Conservation (phyloP, 2,329 filamentous ascomycete species). For the Sporothrix dimorphospora region DNA sequence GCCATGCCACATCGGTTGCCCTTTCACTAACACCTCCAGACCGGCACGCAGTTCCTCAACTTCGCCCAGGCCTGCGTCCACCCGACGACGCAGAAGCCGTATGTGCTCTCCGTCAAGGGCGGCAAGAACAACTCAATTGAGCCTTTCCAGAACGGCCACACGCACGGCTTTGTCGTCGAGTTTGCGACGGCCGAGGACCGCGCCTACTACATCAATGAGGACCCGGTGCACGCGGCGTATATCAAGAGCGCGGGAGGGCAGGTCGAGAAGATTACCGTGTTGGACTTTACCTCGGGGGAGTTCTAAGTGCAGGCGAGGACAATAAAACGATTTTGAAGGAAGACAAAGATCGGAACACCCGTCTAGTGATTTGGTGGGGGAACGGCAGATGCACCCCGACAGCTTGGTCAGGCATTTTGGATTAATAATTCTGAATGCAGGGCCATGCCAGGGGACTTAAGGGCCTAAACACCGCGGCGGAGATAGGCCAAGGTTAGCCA, state of each 20-base stretch:
- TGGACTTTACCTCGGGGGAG: slow-evolving; percentile 62
- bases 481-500: not conserved
- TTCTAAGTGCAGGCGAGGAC: too few relatives aligned
- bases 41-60: slow-evolving; percentile 45
- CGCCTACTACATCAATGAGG: slow-evolving; percentile 68
- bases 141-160: slow-evolving; percentile 54
- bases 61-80: slow-evolving; percentile 65
- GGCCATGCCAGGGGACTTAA: too few relatives aligned
- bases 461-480: not conserved
- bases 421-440: too few relatives aligned
- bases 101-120: slow-evolving; percentile 61
- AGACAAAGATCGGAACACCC: too few relatives aligned
- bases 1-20: too few relatives aligned
- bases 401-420: too few relatives aligned
- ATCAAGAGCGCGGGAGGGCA: slow-evolving; percentile 52
- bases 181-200: slow-evolving; percentile 67
- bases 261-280: slow-evolving; percentile 57
- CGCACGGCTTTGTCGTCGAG: slow-evolving; percentile 70
- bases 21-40: slow-evolving; percentile 36
- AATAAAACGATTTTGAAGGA: too few relatives aligned
- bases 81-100: slow-evolving; percentile 59
- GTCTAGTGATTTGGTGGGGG: too few relatives aligned
- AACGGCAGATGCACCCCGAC: too few relatives aligned
- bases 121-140: slow-evolving; percentile 66
- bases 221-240: slow-evolving; percentile 66